A percentile compares a stretch with the other conserved stretches of the same genome.
phyloP scores from a whole-genome alignment of 2,329 filamentous ascomycete genomes.

The Colletotrichum eremochloae region DNA sequence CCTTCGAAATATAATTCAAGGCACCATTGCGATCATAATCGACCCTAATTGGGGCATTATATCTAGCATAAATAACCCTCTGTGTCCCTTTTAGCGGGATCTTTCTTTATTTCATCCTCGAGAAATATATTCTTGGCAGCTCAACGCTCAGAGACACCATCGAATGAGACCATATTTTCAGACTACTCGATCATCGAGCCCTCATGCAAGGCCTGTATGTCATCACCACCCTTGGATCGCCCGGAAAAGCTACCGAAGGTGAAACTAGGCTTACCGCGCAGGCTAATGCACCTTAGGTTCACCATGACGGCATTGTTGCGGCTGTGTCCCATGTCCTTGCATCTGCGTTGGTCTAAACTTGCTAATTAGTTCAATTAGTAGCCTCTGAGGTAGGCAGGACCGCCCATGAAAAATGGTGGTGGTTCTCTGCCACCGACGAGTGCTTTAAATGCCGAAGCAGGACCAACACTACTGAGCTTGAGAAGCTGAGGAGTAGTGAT shows the following conservation, averaged over 20 bases:
- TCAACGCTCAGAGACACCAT: slow-evolving; percentile 54
- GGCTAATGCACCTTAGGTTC: slow-evolving; percentile 70
- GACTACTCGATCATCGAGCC: slow-evolving; percentile 62
- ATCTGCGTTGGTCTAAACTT: slow-evolving; percentile 57
- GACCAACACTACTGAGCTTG: slow-evolving; percentile 59
- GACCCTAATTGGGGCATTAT: no score
- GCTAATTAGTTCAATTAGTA: slow-evolving; percentile 68
- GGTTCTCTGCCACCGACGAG: slow-evolving; percentile 54
- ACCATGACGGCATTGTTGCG: slow-evolving; percentile 73
- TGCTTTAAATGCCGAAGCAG: slow-evolving; percentile 56
- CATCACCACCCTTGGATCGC: slow-evolving; percentile 58
- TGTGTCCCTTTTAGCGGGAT: no score
- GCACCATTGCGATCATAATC: no score
- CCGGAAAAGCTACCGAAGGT: slow-evolving; percentile 68
- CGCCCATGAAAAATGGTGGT: slow-evolving; percentile 65
- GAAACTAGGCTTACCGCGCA: slow-evolving; percentile 72
- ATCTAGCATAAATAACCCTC: no score
- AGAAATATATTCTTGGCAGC: slow-evolving; percentile 48
- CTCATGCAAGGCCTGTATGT: slow-evolving; percentile 58
- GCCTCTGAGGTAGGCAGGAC: slow-evolving; percentile 66
- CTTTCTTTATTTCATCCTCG: no score
- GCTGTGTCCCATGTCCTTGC: slow-evolving; percentile 59
- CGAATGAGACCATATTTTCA: slow-evolving; percentile 51
- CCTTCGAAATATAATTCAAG: no score
- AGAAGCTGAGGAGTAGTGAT: slow-evolving; percentile 55